Evolutionary conservation across 352 stramenopile species (phyloP).

Genomic region (Phytophthora melonis): DNA sequence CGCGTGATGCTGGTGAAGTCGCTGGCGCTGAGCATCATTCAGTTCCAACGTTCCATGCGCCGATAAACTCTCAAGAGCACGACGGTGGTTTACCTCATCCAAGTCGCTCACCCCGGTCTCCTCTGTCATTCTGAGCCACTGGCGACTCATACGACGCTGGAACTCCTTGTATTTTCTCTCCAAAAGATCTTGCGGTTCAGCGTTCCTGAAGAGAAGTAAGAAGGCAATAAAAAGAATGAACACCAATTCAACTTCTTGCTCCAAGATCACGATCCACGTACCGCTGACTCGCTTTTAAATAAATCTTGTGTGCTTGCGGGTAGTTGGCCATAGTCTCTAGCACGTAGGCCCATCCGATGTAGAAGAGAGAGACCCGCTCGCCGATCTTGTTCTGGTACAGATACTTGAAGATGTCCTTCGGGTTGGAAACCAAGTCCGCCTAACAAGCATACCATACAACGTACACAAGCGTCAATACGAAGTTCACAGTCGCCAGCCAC

Average conservation of each 20-base stretch:
- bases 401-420: slow-evolving; percentile 91
- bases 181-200: slow-evolving; percentile 71
- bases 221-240: no score
- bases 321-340: slow-evolving; percentile 86
- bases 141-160: slow-evolving; percentile 82
- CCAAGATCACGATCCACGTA: slow-evolving; percentile 43
- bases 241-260: background rate
- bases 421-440: slow-evolving; percentile 87
- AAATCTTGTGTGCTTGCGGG: slow-evolving; percentile 87
- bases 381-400: slow-evolving; percentile 90
- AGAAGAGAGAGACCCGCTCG: slow-evolving; percentile 83
- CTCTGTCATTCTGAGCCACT: slow-evolving; percentile 79
- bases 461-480: background rate
- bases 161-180: slow-evolving; percentile 86
- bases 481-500: background rate
- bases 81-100: slow-evolving; percentile 60
- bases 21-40: slow-evolving; percentile 61
- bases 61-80: slow-evolving; percentile 72
- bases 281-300: slow-evolving; percentile 88
- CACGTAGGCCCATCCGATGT: slow-evolving; percentile 88
- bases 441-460: slow-evolving; percentile 32
- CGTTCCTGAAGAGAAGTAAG: slow-evolving; percentile 52
- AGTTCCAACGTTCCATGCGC: slow-evolving; percentile 55
- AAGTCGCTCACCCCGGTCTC: slow-evolving; percentile 34
- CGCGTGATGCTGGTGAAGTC: slow-evolving; percentile 73